Conservation (phyloP, 2,329 filamentous ascomycete species). For the Colletotrichum chlorophyti region DNA sequence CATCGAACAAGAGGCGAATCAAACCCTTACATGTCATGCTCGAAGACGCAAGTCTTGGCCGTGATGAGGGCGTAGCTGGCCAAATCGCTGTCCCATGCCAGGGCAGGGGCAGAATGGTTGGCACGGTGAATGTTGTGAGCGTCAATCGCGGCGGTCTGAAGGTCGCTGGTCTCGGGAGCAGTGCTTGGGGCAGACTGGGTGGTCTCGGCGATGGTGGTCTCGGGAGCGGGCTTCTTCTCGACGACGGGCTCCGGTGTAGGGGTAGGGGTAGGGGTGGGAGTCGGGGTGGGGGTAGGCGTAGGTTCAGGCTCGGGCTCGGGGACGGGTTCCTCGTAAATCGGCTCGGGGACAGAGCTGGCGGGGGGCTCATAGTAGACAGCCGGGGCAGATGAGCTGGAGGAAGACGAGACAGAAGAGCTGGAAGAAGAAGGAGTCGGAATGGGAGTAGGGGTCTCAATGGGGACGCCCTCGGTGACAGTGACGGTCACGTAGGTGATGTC, state of each 20-base stretch:
- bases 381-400: no score
- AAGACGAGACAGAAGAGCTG: no score
- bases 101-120: conserved; percentile 74
- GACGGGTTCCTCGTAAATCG: conserved; percentile 13
- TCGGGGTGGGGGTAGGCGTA: conserved; percentile 20
- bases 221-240: background rate
- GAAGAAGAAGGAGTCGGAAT: conserved; percentile 34
- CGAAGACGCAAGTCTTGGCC: conserved; percentile 73
- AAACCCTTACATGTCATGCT: conserved; percentile 77
- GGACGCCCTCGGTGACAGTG: conserved; percentile 48
- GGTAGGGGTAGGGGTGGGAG: conserved; percentile 21
- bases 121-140: conserved; percentile 87
- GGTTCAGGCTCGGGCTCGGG: conserved; percentile 26
- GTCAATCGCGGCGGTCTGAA: conserved; percentile 57
- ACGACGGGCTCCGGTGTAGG: conserved; percentile 24
- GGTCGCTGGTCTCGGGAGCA: conserved; percentile 32
- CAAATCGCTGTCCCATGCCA: conserved; percentile 72
- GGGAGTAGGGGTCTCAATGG: conserved; percentile 30
- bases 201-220: conserved; percentile 29
- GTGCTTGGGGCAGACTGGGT: conserved; percentile 34
- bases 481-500: conserved; percentile 51
- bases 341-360: conserved; percentile 22
- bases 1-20: background rate
- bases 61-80: conserved; percentile 68
- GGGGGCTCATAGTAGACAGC: conserved; percentile 17